These are phyloP conservation scores for Auriscalpium vulgare DNA, from an alignment of 768 basidiomycete species.

Conservation along the genomic window DNA sequence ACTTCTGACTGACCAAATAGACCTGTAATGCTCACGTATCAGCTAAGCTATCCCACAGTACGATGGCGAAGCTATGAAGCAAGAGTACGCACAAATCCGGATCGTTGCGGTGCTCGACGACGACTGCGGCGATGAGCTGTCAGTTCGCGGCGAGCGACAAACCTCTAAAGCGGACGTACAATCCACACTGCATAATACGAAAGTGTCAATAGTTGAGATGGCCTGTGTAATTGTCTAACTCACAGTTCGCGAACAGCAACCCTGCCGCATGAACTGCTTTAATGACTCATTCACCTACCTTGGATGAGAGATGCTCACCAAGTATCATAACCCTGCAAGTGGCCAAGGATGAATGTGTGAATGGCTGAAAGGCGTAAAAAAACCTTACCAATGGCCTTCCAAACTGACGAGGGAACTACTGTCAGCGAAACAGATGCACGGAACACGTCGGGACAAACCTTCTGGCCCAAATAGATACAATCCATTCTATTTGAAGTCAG, in stretches of 20 bases:
- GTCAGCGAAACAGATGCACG: too few relatives aligned
- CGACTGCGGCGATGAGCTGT: conserved; percentile 36
- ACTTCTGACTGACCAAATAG: conserved; percentile 62
- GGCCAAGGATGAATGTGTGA: not conserved
- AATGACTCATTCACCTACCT: too few relatives aligned
- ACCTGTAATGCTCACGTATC: conserved; percentile 34
- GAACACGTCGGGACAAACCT: conserved; percentile 37
- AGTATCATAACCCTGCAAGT: conserved; percentile 44
- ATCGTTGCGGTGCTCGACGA: conserved; percentile 61
- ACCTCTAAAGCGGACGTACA: conserved; percentile 1
- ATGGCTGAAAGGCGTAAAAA: not conserved
- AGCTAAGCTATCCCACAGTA: not conserved
- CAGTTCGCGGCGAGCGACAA: not conserved
- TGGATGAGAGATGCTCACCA: conserved; percentile 30
- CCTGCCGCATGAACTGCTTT: conserved; percentile 7
- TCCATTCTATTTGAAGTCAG: conserved; percentile 50
- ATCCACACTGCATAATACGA: conserved; percentile 64
- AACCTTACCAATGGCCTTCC: conserved; percentile 64
- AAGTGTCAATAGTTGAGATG: conserved; percentile 1
- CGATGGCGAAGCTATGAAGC: not conserved
- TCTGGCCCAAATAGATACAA: conserved; percentile 94
- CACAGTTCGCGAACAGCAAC: conserved; percentile 52
- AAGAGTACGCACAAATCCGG: conserved; percentile 63
- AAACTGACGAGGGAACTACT: conserved; percentile 34
- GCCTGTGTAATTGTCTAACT: too few relatives aligned